Evolutionary conservation across 345 rosid species (phyloP).

Genomic region (Citrus maxima): DNA sequence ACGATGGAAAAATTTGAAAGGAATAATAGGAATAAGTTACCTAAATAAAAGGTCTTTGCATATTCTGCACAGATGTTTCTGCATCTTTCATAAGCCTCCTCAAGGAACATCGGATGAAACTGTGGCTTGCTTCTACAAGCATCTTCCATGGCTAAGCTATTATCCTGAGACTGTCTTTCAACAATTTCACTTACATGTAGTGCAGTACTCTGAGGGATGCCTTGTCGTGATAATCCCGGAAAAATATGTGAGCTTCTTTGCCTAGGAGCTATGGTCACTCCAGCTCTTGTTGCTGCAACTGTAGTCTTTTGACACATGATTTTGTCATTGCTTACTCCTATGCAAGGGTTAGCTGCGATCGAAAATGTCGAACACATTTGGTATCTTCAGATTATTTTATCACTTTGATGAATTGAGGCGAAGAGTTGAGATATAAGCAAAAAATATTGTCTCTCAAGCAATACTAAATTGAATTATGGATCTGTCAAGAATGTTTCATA

Average conservation of each 20-base stretch:
- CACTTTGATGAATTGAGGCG: neutral
- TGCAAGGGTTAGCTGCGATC: slow-evolving; percentile 23
- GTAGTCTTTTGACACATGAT: neutral
- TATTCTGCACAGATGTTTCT: slow-evolving; percentile 48
- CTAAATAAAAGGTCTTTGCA: slow-evolving; percentile 67
- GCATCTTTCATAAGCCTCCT: slow-evolving; percentile 50
- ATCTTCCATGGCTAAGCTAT: slow-evolving; percentile 6
- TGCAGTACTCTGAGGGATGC: slow-evolving; percentile 30
- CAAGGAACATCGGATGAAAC: slow-evolving; percentile 41
- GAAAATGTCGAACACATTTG: slow-evolving; percentile 33
- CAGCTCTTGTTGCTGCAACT: slow-evolving; percentile 19
- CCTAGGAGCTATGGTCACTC: slow-evolving; percentile 29
- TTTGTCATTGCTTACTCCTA: slow-evolving; percentile 14
- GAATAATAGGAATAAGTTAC: slow-evolving; percentile 14
- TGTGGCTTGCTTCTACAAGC: slow-evolving; percentile 22
- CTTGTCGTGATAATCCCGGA: slow-evolving; percentile 26
- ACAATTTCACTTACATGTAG: slow-evolving; percentile 33
- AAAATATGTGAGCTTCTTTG: neutral
- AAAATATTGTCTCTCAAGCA: neutral
- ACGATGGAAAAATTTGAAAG: neutral
- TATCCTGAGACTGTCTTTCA: slow-evolving; percentile 33
- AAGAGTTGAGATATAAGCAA: neutral
- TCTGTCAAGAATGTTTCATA: neutral
- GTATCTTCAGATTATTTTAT: neutral
- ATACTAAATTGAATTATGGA: neutral